Base-by-base conservation (phyloP, 1,284 basidiomycete species). In the Exobasidium rhododendri region DNA sequence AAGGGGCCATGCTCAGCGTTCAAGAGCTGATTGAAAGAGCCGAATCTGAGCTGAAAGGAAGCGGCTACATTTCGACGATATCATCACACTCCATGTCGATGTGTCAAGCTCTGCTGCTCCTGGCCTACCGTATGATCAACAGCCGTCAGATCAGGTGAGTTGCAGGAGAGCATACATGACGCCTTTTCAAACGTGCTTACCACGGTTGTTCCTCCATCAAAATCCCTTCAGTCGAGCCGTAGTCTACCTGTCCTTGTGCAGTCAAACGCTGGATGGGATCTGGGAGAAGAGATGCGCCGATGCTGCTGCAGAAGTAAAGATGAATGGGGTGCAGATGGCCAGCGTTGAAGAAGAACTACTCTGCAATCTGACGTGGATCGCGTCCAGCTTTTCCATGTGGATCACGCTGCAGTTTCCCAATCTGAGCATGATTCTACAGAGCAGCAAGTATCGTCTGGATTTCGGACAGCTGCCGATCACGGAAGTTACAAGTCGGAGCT, bases 311-410 rank as follows among this genome's bases (percentile, higher is more conserved):
- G 47, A 50, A 50, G 24, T 50, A n/a, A 50, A 50, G 24, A 50
- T 50, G 20, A 50, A 50, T 50, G 47, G 47, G 13, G 26, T 50
- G 4, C 4, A 28, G 28, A 50, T 50, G 47, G 26, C 47, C 22
- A 28, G 28, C 14, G 47, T 50, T 3, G 47, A 50, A 50, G 47
- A 50, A 28, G 20, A 50, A 50, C 13, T 28, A 28, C n/a, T 50
- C 24, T 24, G 26, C 20, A 50, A 50, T 13, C 13, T 50, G 2
- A 24, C 26, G 22, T 50, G 47, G 47, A 17, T 50, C 14, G 14
- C 47, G 22, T 28, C n/a, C 13, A 28, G 20, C 4, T 50, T 50
- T 24, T 50, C 26, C 20, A 6, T 50, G 26, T 50, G 47, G 47
- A 50, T 50, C 28, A 24, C 20, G 14, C 26, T 28, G 22, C 47